A percentile compares a stretch with the other conserved stretches of the same genome.
phyloP scores from a whole-genome alignment of 345 rosid species.

The Ricinus communis region DNA sequence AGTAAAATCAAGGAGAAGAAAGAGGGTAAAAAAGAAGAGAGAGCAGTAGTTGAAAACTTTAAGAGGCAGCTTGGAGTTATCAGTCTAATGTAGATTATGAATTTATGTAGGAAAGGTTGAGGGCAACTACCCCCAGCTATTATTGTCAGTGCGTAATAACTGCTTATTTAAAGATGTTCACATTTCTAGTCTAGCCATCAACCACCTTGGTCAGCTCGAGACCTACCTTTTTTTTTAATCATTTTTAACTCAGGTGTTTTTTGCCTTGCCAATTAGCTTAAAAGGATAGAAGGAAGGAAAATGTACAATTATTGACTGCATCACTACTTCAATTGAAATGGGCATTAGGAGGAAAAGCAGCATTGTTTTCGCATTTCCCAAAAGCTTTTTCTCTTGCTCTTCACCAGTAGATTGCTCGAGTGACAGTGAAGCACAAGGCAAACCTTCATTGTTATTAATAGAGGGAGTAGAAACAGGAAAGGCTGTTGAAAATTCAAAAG shows the following conservation, averaged over 20 bases:
- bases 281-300: not conserved
- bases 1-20: conserved; percentile 14
- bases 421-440: no score
- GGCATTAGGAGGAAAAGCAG: not conserved
- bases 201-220: conserved; percentile 26
- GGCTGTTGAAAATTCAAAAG: not conserved
- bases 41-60: conserved; percentile 14
- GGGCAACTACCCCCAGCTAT: conserved; percentile 42
- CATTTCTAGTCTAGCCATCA: conserved; percentile 30
- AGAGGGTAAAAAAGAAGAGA: not conserved
- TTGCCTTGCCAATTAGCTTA: not conserved
- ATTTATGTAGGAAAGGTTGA: conserved; percentile 13
- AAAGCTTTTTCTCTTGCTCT: no score
- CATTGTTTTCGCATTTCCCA: no score
- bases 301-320: not conserved
- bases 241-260: not conserved
- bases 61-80: not conserved
- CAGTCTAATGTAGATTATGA: not conserved
- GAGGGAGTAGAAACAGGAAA: not conserved
- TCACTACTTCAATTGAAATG: not conserved
- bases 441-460: no score
- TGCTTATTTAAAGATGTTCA: conserved; percentile 37
- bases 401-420: no score
- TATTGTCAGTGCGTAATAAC: conserved; percentile 48
- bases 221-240: conserved; percentile 6